Percentiles rank a stretch among this genome's conserved stretches.
Evolutionary conservation across 768 basidiomycete species (phyloP).

Genomic region (Tremella fuciformis): DNA sequence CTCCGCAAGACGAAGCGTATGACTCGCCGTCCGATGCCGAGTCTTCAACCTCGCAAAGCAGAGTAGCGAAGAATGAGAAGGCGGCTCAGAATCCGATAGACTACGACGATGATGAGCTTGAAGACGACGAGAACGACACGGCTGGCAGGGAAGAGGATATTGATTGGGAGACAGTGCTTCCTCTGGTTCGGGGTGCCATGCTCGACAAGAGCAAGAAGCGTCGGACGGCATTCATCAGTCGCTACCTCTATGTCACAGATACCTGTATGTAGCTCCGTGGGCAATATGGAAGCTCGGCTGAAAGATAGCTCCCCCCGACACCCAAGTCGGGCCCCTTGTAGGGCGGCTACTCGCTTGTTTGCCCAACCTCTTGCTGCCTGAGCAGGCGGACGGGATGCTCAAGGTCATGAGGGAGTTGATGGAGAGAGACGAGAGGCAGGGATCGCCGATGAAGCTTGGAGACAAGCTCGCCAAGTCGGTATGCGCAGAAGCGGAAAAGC

Average conservation of each 20-base stretch:
- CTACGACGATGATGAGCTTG: slow-evolving; percentile 23
- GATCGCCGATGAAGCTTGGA: slow-evolving; percentile 60
- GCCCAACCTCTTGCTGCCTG: slow-evolving; percentile 23
- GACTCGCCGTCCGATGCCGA: slow-evolving; percentile 25
- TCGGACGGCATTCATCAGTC: slow-evolving; percentile 29
- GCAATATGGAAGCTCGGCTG: slow-evolving; percentile 3
- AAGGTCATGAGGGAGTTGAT: slow-evolving; percentile 34
- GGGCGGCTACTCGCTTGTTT: slow-evolving; percentile 24
- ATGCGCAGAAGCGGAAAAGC: slow-evolving; percentile 62
- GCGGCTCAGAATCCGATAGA: slow-evolving; percentile 3
- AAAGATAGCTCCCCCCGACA: slow-evolving; percentile 34
- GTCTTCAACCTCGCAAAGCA: slow-evolving; percentile 16
- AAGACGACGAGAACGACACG: slow-evolving; percentile 10
- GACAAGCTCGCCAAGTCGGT: slow-evolving; percentile 75
- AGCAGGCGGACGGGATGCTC: slow-evolving; percentile 38
- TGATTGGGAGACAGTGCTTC: slow-evolving; percentile 35
- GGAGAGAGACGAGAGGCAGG: slow-evolving; percentile 37
- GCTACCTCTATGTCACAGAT: slow-evolving; percentile 31
- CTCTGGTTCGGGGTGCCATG: slow-evolving; percentile 24
- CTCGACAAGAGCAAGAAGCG: slow-evolving; percentile 36
- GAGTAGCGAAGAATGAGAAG: slow-evolving; percentile 8
- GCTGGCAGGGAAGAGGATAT: slow-evolving; percentile 20
- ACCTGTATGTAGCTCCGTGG: slow-evolving; percentile 26
- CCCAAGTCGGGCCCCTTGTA: slow-evolving; percentile 29
- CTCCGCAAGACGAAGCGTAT: slow-evolving; percentile 30